Evolutionary conservation across 1,139 yeast species (phyloP).

Genomic region (Pichia sp.): DNA sequence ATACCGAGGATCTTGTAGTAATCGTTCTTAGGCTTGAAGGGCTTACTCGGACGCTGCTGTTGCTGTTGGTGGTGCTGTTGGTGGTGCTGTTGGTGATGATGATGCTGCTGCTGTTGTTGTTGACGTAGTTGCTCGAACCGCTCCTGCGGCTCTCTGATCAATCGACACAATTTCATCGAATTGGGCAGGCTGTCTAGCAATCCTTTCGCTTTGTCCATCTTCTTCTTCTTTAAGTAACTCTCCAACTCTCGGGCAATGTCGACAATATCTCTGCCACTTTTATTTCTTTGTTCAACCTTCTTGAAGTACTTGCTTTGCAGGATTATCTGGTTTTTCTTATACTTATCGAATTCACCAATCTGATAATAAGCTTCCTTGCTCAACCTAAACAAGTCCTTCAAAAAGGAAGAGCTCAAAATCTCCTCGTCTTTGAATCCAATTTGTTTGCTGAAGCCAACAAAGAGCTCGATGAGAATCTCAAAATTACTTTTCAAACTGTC

Average conservation of each 20-base stretch:
- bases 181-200: conserved; percentile 18
- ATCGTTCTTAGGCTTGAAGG: conserved; percentile 48
- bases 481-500: conserved; percentile 20
- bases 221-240: conserved; percentile 18
- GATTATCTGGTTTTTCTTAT: conserved; percentile 3
- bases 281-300: not conserved
- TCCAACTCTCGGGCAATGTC: conserved; percentile 25
- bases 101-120: conserved; percentile 41
- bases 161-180: conserved; percentile 20
- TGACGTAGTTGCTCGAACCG: conserved; percentile 31
- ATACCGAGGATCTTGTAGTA: conserved; percentile 82
- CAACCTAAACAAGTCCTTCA: conserved; percentile 22
- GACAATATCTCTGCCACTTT: conserved; percentile 19
- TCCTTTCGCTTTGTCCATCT: conserved; percentile 21
- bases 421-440: conserved; percentile 24
- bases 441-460: conserved; percentile 12
- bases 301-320: conserved; percentile 14
- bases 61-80: conserved; percentile 46
- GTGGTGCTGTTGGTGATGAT: conserved; percentile 40
- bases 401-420: conserved; percentile 18
- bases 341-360: conserved; percentile 5
- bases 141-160: conserved; percentile 10
- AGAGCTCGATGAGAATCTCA: conserved; percentile 23
- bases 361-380: conserved; percentile 23
- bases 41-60: conserved; percentile 39